Conservation (phyloP, 1,139 yeast species). For the Kodamaea alishanica region DNA sequence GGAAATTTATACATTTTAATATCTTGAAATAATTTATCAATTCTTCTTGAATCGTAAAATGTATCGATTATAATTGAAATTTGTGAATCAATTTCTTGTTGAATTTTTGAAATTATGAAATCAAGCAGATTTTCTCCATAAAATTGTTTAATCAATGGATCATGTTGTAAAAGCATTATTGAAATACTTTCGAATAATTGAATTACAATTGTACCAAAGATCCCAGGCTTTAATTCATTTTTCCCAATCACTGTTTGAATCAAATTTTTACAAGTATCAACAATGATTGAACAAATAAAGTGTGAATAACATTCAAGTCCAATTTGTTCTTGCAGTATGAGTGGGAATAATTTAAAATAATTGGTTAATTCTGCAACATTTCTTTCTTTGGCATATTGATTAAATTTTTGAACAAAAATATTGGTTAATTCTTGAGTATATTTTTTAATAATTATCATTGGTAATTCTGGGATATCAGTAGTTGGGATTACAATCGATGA, state of each 20-base stretch:
- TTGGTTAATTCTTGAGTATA: conserved; percentile 60
- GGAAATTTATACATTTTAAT: conserved; percentile 59
- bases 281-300: conserved; percentile 81
- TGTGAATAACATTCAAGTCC: conserved; percentile 82
- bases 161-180: conserved; percentile 79
- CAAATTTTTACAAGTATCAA: conserved; percentile 68
- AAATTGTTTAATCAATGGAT: conserved; percentile 67
- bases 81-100: conserved; percentile 86
- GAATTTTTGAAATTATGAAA: conserved; percentile 67
- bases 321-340: conserved; percentile 64
- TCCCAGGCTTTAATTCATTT: conserved; percentile 37
- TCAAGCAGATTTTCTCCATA: conserved; percentile 68
- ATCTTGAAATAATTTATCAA: conserved; percentile 55
- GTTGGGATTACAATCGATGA: conserved; percentile 88
- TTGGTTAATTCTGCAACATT: conserved; percentile 70
- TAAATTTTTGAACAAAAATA: conserved; percentile 61
- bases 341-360: conserved; percentile 83
- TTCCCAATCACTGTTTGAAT: conserved; percentile 39
- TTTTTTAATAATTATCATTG: conserved; percentile 50
- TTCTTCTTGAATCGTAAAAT: conserved; percentile 67
- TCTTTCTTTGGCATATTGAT: conserved; percentile 60
- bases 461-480: conserved; percentile 81
- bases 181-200: conserved; percentile 84
- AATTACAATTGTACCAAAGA: conserved; percentile 66
- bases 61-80: conserved; percentile 86